Evolutionary conservation across 768 basidiomycete genomes (phyloP).

Genomic region (Phaffia australis): DNA sequence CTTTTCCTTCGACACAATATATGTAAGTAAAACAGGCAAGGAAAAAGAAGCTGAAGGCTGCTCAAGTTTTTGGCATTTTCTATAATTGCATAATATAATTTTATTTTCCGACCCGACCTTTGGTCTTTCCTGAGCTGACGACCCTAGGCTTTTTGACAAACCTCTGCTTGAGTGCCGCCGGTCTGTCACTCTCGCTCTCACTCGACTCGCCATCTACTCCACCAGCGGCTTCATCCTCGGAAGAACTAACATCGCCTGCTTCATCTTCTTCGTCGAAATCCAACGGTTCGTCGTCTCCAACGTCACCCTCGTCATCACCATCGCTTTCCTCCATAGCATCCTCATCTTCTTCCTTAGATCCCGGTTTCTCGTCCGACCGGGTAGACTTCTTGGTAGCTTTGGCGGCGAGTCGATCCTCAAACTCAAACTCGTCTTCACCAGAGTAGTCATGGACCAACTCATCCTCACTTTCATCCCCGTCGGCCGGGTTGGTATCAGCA

Average conservation of each 20-base stretch:
- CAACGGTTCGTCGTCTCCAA: slow-evolving; percentile 2
- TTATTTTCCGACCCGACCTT: too few species aligned
- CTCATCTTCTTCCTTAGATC: not conserved
- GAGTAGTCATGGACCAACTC: slow-evolving; percentile 23
- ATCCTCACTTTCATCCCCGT: slow-evolving; percentile 8
- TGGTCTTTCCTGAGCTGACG: too few species aligned
- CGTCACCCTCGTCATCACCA: slow-evolving; percentile 12
- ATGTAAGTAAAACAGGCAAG: not conserved
- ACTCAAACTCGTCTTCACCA: slow-evolving; percentile 26
- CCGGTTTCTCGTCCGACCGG: not conserved
- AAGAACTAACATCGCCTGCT: slow-evolving; percentile 12
- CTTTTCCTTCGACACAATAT: not conserved
- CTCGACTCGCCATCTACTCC: not conserved
- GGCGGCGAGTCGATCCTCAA: slow-evolving; percentile 15
- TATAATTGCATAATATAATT: too few species aligned
- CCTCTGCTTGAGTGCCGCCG: not conserved
- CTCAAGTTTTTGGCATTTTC: too few species aligned
- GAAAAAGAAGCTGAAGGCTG: too few species aligned
- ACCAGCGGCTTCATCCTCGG: slow-evolving; percentile 8
- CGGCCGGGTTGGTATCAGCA: not conserved
- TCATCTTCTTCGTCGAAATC: slow-evolving; percentile 19
- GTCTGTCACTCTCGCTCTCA: too few species aligned
- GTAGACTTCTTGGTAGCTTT: not conserved
- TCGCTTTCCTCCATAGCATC: slow-evolving; percentile 13
- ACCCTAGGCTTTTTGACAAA: not conserved